These are phyloP conservation scores for Colletotrichum spinosum DNA, from an alignment of 2,329 filamentous ascomycete species.

Conservation along the genomic window DNA sequence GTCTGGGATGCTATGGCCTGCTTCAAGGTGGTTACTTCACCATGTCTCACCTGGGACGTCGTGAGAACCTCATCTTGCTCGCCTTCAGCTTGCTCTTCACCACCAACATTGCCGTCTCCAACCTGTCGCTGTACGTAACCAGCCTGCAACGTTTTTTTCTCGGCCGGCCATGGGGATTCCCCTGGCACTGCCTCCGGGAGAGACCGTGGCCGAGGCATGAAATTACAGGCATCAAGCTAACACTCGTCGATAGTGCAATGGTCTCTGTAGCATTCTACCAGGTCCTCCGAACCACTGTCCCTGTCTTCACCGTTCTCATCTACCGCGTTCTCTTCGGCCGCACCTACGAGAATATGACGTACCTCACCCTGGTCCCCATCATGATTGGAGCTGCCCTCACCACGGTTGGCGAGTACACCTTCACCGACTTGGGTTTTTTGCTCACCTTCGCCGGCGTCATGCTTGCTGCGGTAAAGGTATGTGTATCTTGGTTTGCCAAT, in stretches of 20 bases:
- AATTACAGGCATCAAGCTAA: conserved; percentile 20
- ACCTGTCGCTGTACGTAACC: conserved; percentile 65
- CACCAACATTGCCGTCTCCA: conserved; percentile 73
- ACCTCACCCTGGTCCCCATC: conserved; percentile 70
- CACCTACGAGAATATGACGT: conserved; percentile 66
- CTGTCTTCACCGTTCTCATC: conserved; percentile 71
- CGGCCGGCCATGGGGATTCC: conserved; percentile 5
- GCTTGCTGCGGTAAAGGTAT: conserved; percentile 66
- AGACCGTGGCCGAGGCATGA: conserved; percentile 4
- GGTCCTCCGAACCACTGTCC: conserved; percentile 71
- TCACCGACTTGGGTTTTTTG: conserved; percentile 67
- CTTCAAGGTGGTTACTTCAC: conserved; percentile 64
- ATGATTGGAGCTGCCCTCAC: conserved; percentile 70
- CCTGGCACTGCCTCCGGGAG: conserved; percentile 13
- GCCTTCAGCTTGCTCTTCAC: conserved; percentile 72
- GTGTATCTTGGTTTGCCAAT: conserved; percentile 23
- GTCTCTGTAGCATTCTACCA: conserved; percentile 76
- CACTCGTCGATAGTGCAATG: conserved; percentile 52
- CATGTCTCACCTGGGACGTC: conserved; percentile 61
- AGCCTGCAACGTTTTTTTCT: not conserved
- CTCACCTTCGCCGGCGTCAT: conserved; percentile 66
- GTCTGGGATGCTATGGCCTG: conserved; percentile 66
- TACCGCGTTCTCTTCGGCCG: conserved; percentile 67
- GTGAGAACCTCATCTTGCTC: conserved; percentile 66
- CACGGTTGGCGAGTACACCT: conserved; percentile 72